Percentiles rank a stretch among this genome's conserved stretches.
Evolutionary conservation across 306 rosid genomes (phyloP).

Genomic region (Dalbergia oliveri): DNA sequence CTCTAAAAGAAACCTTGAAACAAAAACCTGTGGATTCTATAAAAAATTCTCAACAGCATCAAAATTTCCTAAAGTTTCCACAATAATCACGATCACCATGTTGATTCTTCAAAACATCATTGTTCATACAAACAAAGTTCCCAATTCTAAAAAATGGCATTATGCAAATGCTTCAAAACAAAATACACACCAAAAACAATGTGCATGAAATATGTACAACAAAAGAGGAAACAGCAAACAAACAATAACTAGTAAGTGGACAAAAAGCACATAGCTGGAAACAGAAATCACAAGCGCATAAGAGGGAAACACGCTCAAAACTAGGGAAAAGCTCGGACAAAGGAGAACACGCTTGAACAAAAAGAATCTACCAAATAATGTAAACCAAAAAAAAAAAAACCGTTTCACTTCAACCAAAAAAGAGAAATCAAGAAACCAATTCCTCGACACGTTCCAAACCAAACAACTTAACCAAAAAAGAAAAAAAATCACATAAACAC

Average conservation of each 20-base stretch:
- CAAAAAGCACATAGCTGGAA: neutral
- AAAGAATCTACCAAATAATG: neutral
- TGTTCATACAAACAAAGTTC: slow-evolving; percentile 4
- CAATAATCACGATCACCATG: slow-evolving; percentile 4
- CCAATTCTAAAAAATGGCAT: slow-evolving; percentile 23
- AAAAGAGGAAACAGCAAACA: neutral
- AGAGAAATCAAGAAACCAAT: neutral
- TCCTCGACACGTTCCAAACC: neutral
- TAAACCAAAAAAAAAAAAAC: neutral
- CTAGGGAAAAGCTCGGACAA: neutral
- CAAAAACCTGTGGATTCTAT: slow-evolving; percentile 14
- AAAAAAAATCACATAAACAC: neutral
- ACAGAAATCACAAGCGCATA: slow-evolving; percentile 24
- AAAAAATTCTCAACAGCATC: slow-evolving; percentile 27
- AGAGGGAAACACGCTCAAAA: slow-evolving; percentile 21
- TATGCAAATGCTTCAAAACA: slow-evolving; percentile 3
- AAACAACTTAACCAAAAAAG: neutral
- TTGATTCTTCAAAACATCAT: slow-evolving; percentile 18
- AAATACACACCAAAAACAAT: neutral
- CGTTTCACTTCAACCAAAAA: neutral
- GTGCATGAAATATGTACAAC: neutral
- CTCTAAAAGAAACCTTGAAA: slow-evolving; percentile 28
- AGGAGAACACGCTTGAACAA: slow-evolving; percentile 6
- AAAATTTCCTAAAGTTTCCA: slow-evolving; percentile 16
- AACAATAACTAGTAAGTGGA: neutral